Base-by-base conservation (phyloP, 306 rosid species). In the Gynostemma pentaphyllum region DNA sequence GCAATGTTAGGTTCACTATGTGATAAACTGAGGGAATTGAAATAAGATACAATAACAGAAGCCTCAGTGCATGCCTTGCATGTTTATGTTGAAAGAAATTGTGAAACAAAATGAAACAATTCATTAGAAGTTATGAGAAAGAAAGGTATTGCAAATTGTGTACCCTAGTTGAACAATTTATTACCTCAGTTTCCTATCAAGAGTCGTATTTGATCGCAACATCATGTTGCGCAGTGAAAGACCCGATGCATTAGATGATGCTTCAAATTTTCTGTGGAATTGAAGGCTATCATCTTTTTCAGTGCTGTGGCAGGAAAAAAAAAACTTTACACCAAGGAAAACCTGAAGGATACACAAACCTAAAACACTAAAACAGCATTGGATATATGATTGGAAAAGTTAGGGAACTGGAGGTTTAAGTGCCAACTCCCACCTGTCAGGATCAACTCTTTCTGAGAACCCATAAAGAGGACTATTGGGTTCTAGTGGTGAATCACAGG, bases 1-100 rank as follows among this genome's bases (percentile, higher is more conserved):
- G 97, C 87, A 84, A 94, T 80, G 87, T 94, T 88, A 77, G 99
- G 99, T 86, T 94, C 99, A 76, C 95, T 94, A 78, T 84, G 95
- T 68, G 97, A 94, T 64, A 88, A 82, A 89, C 97, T 94, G 86
- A 75, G 77, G 80, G 74, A 78, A 79, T 72, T 63, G 81, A 75
- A 75, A 70, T 79, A 72, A 61, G 64, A 79, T 69, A 72, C 67
- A 77, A 75, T 67, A 70, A 71, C 66, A 83, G 81, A 75, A 15
- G 66, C 66, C 73, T 69, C 72, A 74, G 52, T 68, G 73, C 24
- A 66, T 70, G 32, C 59, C 67, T 82, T 60, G 30, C 72, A 67
- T 73, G 70, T 80, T 63, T 21, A 57, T 70, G 66, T 39, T 52
- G 63, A 60, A 21, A 71, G 46, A 56, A 46, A 53, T 47, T 67